Base-by-base conservation (phyloP, 2,329 filamentous ascomycete species). In the Pseudonectria foliicola region DNA sequence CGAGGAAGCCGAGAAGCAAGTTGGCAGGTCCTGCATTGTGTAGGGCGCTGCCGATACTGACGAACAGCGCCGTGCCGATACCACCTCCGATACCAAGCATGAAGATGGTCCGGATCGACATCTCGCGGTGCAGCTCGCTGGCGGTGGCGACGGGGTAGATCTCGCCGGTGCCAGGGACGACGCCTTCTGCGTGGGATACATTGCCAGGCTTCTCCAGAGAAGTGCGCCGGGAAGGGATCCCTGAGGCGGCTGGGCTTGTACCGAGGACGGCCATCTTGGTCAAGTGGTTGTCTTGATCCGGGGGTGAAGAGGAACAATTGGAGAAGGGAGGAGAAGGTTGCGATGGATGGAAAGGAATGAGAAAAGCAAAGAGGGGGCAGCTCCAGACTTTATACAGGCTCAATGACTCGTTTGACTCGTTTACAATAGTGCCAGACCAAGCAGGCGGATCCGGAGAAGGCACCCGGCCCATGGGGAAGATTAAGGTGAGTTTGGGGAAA, bases 51-150 rank as follows among this genome's bases (percentile, higher is more conserved):
- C 75, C 75, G 39, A 81, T 78, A 45, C 64, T 71, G 47, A 78
- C 69, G 56, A 77, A 78, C 37, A 77, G 59, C 1, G 69, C 68
- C 4, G 68, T 72, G 25, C 69, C 69, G 43, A 75, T 72, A 34
- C 68, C 70, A 25, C 71, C 71, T 11, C 71, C 71, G 45, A 74
- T 67, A 40, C 69, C 71, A 37, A 75, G 34, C 34, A 36, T 36
- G 28, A 31, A 31, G 24, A 36, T 36, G 27, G 34, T 36, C 16
- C 34, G 34, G 14, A 36, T 36, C 6, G 34, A 36, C 34, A 36
- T 36, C 29, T 36, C 34, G 14, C 34, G 34, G 23, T 36, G 34
- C 2, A 36, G 34, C 27, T 36, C 34, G 34, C 34, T 27, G 11
- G 34, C 27, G 4, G 34, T 31, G 8, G 27, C 18, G 14, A 36